These are phyloP conservation scores for Fusarium tuaranense DNA, from an alignment of 2,329 filamentous ascomycete species.

Conservation along the genomic window DNA sequence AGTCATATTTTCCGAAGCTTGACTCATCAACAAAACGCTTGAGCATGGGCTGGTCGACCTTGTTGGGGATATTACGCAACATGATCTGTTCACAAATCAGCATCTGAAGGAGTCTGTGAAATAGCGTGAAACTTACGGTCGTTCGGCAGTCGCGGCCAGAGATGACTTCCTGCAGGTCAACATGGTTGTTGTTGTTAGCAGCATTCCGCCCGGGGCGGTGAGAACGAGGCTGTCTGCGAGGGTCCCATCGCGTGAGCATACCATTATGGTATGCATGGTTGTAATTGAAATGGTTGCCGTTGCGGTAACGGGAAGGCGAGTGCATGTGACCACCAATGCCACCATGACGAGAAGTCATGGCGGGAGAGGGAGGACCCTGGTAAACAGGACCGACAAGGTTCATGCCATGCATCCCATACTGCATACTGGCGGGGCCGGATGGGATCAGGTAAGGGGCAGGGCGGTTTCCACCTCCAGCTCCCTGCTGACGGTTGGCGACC, in stretches of 20 bases:
- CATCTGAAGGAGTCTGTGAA: neutral
- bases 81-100: slow-evolving; percentile 73
- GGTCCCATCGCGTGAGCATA: slow-evolving; percentile 23
- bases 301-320: neutral
- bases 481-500: slow-evolving; percentile 17
- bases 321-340: neutral
- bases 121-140: slow-evolving; percentile 64
- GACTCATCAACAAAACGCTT: slow-evolving; percentile 84
- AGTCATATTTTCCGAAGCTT: slow-evolving; percentile 88
- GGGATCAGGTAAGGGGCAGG: slow-evolving; percentile 50
- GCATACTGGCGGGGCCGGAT: slow-evolving; percentile 43
- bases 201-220: neutral
- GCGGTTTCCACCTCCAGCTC: neutral
- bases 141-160: slow-evolving; percentile 80
- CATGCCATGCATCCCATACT: slow-evolving; percentile 43
- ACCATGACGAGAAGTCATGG: slow-evolving; percentile 50
- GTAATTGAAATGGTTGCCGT: neutral
- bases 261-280: neutral
- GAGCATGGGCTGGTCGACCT: slow-evolving; percentile 81
- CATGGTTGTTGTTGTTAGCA: slow-evolving; percentile 62
- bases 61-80: slow-evolving; percentile 95
- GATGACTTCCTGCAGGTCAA: slow-evolving; percentile 54
- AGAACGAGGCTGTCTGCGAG: slow-evolving; percentile 27
- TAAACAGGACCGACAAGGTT: slow-evolving; percentile 47
- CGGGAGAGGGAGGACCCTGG: slow-evolving; percentile 50